A percentile compares a stretch with the other conserved stretches of the same genome.
Evolutionary conservation across 2,329 filamentous ascomycete genomes (phyloP).

Genomic region (Coleophoma cylindrospora): DNA sequence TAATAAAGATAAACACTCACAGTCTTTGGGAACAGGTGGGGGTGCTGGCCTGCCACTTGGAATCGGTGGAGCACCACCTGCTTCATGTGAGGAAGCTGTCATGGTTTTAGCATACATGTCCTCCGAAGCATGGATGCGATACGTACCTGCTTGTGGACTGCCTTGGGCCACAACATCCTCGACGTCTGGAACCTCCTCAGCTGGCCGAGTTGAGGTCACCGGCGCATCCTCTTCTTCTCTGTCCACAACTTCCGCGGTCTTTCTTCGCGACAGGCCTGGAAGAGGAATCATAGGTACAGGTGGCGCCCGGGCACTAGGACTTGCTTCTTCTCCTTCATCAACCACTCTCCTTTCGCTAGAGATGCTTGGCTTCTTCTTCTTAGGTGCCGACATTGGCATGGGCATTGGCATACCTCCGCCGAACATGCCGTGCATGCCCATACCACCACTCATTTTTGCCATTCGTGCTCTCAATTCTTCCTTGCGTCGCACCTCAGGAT

Average conservation of each 20-base stretch:
- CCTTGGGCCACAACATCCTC: slow-evolving; percentile 39
- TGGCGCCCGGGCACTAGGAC: slow-evolving; percentile 39
- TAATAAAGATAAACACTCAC: slow-evolving; percentile 39
- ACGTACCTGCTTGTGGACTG: slow-evolving; percentile 29
- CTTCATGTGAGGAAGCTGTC: slow-evolving; percentile 22
- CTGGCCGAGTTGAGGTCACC: slow-evolving; percentile 33
- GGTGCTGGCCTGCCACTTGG: slow-evolving; percentile 44
- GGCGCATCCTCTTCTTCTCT: slow-evolving; percentile 43
- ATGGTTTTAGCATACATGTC: slow-evolving; percentile 11
- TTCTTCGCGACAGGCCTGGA: slow-evolving; percentile 61
- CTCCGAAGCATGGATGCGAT: slow-evolving; percentile 1
- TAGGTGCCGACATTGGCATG: slow-evolving; percentile 39
- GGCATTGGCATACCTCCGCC: slow-evolving; percentile 65
- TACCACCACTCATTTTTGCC: slow-evolving; percentile 97
- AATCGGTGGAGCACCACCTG: slow-evolving; percentile 27
- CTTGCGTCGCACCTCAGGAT: slow-evolving; percentile 79
- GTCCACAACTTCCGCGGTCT: slow-evolving; percentile 42
- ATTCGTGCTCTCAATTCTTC: slow-evolving; percentile 91
- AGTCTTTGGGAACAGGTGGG: slow-evolving; percentile 53
- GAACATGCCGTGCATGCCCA: slow-evolving; percentile 96
- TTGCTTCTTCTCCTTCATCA: slow-evolving; percentile 37
- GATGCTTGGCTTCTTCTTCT: slow-evolving; percentile 49
- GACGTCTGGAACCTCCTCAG: slow-evolving; percentile 46
- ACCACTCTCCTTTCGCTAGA: slow-evolving; percentile 35
- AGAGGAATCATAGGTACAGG: slow-evolving; percentile 61